phyloP scores from a whole-genome alignment of 768 basidiomycete species.

The Boletus reticuloceps region DNA sequence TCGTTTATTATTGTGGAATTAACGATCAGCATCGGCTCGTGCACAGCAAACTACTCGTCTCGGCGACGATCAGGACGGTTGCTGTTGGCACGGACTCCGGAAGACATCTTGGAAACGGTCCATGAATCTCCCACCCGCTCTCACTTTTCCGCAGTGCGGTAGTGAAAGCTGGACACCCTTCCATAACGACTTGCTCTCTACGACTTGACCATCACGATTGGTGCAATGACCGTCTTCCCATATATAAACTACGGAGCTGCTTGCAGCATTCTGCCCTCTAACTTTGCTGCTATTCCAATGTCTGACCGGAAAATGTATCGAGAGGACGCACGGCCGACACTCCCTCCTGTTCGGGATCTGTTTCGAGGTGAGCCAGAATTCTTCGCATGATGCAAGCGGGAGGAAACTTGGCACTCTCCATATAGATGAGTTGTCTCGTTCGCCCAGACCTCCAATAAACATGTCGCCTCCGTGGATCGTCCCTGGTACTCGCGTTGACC shows the following conservation, averaged over 20 bases:
- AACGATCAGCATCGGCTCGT: constrained; percentile 29
- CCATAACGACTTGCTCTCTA: constrained; percentile 23
- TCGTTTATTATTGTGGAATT: constrained; percentile 6
- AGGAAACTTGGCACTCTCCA: neutral
- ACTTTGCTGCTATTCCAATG: constrained; percentile 22
- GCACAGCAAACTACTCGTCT: constrained; percentile 29
- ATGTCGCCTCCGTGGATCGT: constrained; percentile 42
- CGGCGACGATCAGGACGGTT: constrained; percentile 34
- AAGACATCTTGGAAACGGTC: constrained; percentile 27
- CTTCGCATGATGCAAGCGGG: neutral
- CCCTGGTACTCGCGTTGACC: constrained; percentile 39
- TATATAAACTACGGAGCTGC: constrained; percentile 23
- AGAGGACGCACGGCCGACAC: constrained; percentile 48
- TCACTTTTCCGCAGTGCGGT: constrained; percentile 21
- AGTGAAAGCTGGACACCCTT: constrained; percentile 23
- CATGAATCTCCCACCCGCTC: constrained; percentile 20
- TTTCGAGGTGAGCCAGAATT: constrained; percentile 49
- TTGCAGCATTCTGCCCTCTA: constrained; percentile 6
- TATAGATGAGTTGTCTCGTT: constrained; percentile 48
- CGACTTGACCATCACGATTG: constrained; percentile 24
- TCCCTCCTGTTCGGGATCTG: constrained; percentile 70
- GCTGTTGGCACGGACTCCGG: constrained; percentile 23
- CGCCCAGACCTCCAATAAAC: constrained; percentile 37
- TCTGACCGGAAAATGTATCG: constrained; percentile 26
- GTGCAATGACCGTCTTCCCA: constrained; percentile 20